Percentiles rank a stretch among this genome's conserved stretches.
Conservation (phyloP, 2,329 filamentous ascomycete genomes). For the Botrytis elliptica region DNA sequence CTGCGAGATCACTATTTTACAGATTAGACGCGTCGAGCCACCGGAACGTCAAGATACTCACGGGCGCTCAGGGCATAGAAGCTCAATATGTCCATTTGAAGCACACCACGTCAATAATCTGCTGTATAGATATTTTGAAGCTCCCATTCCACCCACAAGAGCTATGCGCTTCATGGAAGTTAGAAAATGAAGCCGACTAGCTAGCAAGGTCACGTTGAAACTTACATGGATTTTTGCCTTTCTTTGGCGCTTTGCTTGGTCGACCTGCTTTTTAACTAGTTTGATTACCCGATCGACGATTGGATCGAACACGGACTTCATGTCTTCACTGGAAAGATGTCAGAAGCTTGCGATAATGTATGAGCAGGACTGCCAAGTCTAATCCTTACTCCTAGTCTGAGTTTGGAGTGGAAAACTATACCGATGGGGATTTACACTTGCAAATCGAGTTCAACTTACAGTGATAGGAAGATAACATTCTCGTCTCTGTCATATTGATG, state of each 20-base stretch:
- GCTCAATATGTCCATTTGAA: conserved; percentile 25
- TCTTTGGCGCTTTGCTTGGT: conserved; percentile 22
- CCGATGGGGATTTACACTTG: neutral
- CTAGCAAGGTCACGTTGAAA: neutral
- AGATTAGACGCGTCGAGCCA: conserved; percentile 8
- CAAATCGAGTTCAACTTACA: conserved; percentile 22
- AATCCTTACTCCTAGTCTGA: neutral
- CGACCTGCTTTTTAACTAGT: conserved; percentile 27
- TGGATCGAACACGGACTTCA: conserved; percentile 32
- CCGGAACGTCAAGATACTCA: conserved; percentile 8
- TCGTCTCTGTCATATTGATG: conserved; percentile 27
- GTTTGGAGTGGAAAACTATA: neutral
- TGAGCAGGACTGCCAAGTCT: neutral
- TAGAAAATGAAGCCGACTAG: neutral
- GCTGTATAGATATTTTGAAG: conserved; percentile 27
- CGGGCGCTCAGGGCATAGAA: conserved; percentile 26
- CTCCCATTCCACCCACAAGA: conserved; percentile 28
- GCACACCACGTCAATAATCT: conserved; percentile 26
- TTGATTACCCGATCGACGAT: conserved; percentile 26
- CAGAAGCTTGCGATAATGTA: neutral
- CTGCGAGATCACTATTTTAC: conserved; percentile 26
- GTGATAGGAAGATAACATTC: conserved; percentile 22
- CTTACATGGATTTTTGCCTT: conserved; percentile 28
- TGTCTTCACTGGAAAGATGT: conserved; percentile 25
- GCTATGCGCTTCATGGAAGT: conserved; percentile 25